Base-by-base conservation (phyloP, 2,329 filamentous ascomycete genomes). In the Monosporascus sp. region DNA sequence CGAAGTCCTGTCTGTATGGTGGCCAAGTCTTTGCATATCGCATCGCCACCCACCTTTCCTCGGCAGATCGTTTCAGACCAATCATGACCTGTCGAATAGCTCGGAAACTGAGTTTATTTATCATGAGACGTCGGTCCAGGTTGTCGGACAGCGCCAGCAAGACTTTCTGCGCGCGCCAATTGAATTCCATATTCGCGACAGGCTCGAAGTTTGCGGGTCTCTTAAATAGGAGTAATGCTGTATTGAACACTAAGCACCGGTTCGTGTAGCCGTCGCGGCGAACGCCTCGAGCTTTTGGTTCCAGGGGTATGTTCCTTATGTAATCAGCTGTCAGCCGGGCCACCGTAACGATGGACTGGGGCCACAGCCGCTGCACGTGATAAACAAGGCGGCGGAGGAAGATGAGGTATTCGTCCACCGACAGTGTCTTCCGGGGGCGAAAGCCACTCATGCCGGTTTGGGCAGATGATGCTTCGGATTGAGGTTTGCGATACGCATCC, bases 121-220 rank as follows among this genome's bases (percentile, higher is more conserved):
- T 74, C n/a, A 78, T 61, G 4, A 86, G 65, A 3, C 79, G 74
- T 7, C 72, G 74, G 2, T 74, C 63, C 31, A 82, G 69, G 3
- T 67, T 65, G 24, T 76, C 74, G 0, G 81, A 83, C 62, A 79
- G 71, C 18, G 73, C 70, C 24, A 87, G 66, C 27, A 87, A 68
- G 5, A 74, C 67, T 48, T 74, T 77, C 57, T 85, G 80, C 0
- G 81, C 81, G 51, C 78, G 72, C 83, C 83, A 86, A 56, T 78
- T 80, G 64, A 76, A 71, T 4, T 66, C 63, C 65, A 73, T 74
- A 38, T 75, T 70, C 4, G 56, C 51, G 22, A 73, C 57, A 0
- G 74, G 70, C 2, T 66, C 54, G 20, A 63, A 56, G 0, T 61
- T 57, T 3, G 75, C 63, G 17, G 70, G 69, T 48, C 61, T 61